phyloP scores from a whole-genome alignment of 106 monocot species.

The Dendrobium chrysotoxum region DNA sequence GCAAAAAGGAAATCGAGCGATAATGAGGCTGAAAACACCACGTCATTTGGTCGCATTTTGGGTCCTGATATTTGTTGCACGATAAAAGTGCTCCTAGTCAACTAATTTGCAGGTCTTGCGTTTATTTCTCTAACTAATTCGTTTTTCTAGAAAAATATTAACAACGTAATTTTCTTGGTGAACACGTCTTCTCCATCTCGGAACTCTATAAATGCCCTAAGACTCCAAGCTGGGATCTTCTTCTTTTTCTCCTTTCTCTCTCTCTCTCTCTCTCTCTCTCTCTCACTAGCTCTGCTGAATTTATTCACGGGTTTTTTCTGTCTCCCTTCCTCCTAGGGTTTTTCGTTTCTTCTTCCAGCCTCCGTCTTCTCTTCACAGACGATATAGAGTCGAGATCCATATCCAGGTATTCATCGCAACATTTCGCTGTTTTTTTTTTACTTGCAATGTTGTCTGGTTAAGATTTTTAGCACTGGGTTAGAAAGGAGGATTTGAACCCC shows the following conservation, averaged over 20 bases:
- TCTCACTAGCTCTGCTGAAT: too few species aligned
- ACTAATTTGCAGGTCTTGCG: background rate
- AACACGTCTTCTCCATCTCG: background rate
- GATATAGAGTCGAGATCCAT: background rate
- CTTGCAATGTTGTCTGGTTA: background rate
- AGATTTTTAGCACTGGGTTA: background rate
- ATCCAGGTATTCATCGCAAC: conserved; percentile 2
- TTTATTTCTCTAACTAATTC: background rate
- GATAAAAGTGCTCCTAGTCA: background rate
- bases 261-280: too few species aligned
- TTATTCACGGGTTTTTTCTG: background rate
- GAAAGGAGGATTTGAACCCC: background rate
- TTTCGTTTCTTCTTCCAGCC: background rate
- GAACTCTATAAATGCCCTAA: background rate
- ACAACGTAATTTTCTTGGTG: background rate
- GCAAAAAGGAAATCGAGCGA: background rate
- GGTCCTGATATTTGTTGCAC: background rate
- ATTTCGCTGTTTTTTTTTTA: background rate
- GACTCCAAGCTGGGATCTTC: background rate
- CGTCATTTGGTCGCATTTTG: background rate
- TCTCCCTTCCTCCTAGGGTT: background rate
- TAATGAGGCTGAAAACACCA: background rate
- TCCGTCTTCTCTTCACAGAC: background rate
- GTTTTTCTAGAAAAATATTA: background rate
- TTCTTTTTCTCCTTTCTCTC: background rate